phyloP scores from a whole-genome alignment of 2,329 filamentous ascomycete species.

The Monilinia laxa region DNA sequence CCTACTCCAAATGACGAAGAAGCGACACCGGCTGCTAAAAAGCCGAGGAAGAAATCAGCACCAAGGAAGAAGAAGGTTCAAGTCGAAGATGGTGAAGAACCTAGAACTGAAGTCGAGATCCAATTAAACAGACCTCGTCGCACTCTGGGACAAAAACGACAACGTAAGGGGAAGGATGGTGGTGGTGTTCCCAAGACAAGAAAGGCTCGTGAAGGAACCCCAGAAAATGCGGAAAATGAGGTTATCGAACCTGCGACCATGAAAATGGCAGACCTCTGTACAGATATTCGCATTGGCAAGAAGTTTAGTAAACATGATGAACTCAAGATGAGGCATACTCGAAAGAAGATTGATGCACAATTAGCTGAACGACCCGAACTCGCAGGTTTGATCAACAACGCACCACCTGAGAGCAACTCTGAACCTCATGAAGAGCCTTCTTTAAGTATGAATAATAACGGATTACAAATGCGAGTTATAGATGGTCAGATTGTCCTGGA shows the following conservation, averaged over 20 bases:
- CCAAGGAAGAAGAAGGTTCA: constrained; percentile 33
- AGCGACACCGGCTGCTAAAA: constrained; percentile 7
- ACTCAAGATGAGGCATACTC: constrained; percentile 64
- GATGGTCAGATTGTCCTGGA: constrained; percentile 69
- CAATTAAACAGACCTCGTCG: constrained; percentile 31
- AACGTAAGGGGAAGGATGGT: constrained; percentile 40
- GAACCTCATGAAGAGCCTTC: constrained; percentile 22
- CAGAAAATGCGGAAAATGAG: constrained; percentile 61
- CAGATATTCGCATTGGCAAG: constrained; percentile 69
- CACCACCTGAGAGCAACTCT: constrained; percentile 9
- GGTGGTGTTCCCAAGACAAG: constrained; percentile 37
- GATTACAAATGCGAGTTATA: constrained; percentile 34
- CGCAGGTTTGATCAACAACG: constrained; percentile 8
- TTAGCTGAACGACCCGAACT: constrained; percentile 35
- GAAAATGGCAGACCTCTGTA: constrained; percentile 71
- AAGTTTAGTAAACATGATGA: constrained; percentile 73
- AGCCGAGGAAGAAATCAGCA: constrained; percentile 18
- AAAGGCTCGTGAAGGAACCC: constrained; percentile 46
- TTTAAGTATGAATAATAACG: constrained; percentile 19
- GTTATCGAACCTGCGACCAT: constrained; percentile 64
- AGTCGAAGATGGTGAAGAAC: constrained; percentile 29
- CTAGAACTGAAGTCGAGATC: constrained; percentile 33
- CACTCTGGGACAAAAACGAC: constrained; percentile 25
- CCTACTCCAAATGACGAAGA: constrained; percentile 22
- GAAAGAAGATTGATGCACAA: constrained; percentile 42